phyloP scores from a whole-genome alignment of 2,329 filamentous ascomycete species.

The Zasmidium citrigriseum region DNA sequence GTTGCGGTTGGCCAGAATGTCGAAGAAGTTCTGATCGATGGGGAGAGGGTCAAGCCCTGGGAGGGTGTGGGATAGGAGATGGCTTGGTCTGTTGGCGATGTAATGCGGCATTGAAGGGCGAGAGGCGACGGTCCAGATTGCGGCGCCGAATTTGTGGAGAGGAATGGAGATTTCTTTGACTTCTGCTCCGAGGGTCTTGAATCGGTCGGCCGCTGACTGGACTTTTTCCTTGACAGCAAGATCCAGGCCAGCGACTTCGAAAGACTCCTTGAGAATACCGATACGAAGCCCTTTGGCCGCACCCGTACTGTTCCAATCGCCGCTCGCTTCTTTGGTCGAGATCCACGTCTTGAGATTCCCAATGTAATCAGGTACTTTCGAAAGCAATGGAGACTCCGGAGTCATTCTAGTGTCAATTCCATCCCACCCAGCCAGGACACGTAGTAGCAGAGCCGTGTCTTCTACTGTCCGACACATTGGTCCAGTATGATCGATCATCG shows the following conservation, averaged over 20 bases:
- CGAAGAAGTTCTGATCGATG: constrained; percentile 45
- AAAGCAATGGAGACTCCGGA: constrained; percentile 41
- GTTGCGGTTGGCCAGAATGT: constrained; percentile 46
- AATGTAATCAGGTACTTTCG: constrained; percentile 40
- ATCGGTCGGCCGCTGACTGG: constrained; percentile 39
- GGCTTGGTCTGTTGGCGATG: constrained; percentile 32
- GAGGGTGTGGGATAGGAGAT: constrained; percentile 33
- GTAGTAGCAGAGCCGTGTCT: constrained; percentile 43
- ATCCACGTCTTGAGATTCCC: constrained; percentile 31
- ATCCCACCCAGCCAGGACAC: constrained; percentile 48
- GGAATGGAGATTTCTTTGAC: constrained; percentile 51
- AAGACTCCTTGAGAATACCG: constrained; percentile 49
- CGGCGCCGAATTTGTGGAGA: constrained; percentile 48
- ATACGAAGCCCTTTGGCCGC: constrained; percentile 46
- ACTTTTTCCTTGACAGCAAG: constrained; percentile 42
- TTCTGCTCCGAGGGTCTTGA: constrained; percentile 44
- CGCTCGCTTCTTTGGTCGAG: constrained; percentile 23
- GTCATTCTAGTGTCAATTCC: constrained; percentile 47
- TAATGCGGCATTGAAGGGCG: constrained; percentile 34
- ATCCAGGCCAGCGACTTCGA: constrained; percentile 42
- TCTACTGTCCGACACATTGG: constrained; percentile 45
- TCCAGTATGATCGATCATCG: constrained; percentile 49
- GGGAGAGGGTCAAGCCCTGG: constrained; percentile 32
- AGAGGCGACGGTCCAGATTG: constrained; percentile 50
- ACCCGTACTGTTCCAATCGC: constrained; percentile 32